A percentile compares a stretch with the other conserved stretches of the same genome.
These are phyloP conservation scores for Fragilaria crotonensis DNA, from an alignment of 108 stramenopile genomes.

Conservation along the genomic window DNA sequence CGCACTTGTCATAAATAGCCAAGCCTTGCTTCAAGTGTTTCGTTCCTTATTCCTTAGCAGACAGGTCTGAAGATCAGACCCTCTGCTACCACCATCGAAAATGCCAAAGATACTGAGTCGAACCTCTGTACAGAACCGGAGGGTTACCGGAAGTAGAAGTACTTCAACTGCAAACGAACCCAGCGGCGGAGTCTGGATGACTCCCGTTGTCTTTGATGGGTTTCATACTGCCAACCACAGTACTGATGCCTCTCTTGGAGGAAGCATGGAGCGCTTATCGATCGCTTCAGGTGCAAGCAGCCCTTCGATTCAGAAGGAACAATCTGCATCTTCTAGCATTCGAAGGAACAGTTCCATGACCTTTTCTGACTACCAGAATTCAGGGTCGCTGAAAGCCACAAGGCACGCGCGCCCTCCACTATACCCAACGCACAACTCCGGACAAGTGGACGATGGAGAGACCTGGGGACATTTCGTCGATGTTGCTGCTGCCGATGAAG, in stretches of 20 bases:
- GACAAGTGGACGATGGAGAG: slow-evolving; percentile 3
- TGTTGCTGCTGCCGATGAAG: slow-evolving; percentile 17
- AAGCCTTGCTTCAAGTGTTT: too few species aligned
- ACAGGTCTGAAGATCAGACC: too few species aligned
- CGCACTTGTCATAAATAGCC: too few species aligned
- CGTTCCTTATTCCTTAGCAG: too few species aligned
- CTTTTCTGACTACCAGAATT: neutral
- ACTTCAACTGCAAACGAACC: neutral
- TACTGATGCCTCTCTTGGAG: neutral
- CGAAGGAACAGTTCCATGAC: neutral
- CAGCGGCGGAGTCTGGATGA: neutral
- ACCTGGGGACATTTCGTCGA: slow-evolving; percentile 24
- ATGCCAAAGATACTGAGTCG: neutral
- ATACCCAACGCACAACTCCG: neutral
- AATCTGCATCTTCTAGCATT: neutral
- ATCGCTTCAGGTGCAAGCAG: neutral
- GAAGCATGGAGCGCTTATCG: neutral
- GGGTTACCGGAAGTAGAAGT: neutral
- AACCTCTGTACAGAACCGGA: neutral
- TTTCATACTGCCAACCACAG: neutral
- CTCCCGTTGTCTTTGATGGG: neutral
- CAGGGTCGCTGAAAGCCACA: neutral
- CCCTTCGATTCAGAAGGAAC: neutral
- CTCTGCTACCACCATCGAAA: too few species aligned
- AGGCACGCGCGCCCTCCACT: neutral